phyloP scores from a whole-genome alignment of 805 yeast species.

The Nakazawaea ernobii region DNA sequence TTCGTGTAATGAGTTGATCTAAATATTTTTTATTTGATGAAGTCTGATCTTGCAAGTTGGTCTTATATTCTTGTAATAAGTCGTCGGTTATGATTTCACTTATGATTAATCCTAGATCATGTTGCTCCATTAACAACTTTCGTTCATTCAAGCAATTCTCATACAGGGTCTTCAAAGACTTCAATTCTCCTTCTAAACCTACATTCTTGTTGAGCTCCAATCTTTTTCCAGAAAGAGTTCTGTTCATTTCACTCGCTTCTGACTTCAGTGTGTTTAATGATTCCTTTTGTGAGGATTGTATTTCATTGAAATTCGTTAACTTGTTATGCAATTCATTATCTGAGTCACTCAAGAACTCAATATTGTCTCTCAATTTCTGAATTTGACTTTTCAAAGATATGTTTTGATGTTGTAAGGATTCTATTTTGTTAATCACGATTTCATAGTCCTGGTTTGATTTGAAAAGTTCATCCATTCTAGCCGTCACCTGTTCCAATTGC shows the following conservation, averaged over 20 bases:
- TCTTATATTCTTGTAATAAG: conserved; percentile 13
- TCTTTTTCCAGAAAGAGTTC: conserved; percentile 20
- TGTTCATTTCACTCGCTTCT: conserved; percentile 14
- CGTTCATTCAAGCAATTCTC: conserved; percentile 13
- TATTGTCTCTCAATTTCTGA: conserved; percentile 39
- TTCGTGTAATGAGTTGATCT: conserved; percentile 10
- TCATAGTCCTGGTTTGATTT: conserved; percentile 79
- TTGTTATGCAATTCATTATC: conserved; percentile 33
- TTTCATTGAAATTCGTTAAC: conserved; percentile 32
- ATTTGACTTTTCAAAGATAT: conserved; percentile 44
- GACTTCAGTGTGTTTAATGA: conserved; percentile 18
- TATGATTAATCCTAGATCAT: conserved; percentile 7
- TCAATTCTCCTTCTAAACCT: conserved; percentile 50
- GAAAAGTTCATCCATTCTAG: conserved; percentile 58
- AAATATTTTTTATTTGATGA: neutral
- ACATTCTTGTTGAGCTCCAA: conserved; percentile 30
- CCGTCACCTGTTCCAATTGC: conserved; percentile 47
- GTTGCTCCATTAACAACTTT: conserved; percentile 2
- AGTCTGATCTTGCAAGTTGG: conserved; percentile 9
- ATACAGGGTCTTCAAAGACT: conserved; percentile 24
- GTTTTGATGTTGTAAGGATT: conserved; percentile 46
- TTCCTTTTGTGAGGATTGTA: conserved; percentile 12
- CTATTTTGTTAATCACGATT: conserved; percentile 56
- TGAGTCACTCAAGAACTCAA: conserved; percentile 39
- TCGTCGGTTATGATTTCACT: conserved; percentile 4